Evolutionary conservation across 257 asterid genomes (phyloP).

Genomic region (Coffea eugenioides): DNA sequence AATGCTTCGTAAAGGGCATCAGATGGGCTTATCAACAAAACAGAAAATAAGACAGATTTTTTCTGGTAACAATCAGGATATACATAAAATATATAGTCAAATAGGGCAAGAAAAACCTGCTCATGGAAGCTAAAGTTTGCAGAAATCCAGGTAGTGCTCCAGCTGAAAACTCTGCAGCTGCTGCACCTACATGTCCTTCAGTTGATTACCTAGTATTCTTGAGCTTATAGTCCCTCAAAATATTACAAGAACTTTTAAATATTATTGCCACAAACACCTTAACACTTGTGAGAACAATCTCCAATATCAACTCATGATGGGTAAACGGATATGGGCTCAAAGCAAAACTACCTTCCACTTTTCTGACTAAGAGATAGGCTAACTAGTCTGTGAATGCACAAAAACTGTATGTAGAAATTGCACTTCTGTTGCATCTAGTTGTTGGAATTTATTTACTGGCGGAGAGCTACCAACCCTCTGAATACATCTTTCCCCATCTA

Average conservation of each 20-base stretch:
- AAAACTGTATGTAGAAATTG: too few relatives aligned
- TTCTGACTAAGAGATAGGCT: background rate
- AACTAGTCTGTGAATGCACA: background rate
- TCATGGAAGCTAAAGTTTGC: conserved; percentile 41
- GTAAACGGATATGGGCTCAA: background rate
- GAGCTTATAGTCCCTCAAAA: background rate
- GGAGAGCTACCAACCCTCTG: background rate
- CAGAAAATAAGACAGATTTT: background rate
- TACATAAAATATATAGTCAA: background rate
- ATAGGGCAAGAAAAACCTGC: conserved; percentile 39
- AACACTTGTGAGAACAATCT: too few relatives aligned
- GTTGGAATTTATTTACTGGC: too few relatives aligned
- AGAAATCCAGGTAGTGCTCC: conserved; percentile 85
- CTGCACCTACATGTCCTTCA: conserved; percentile 59
- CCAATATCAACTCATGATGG: background rate
- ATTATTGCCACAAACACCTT: background rate
- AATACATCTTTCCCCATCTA: background rate
- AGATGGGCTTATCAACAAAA: conserved; percentile 44
- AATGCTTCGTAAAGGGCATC: conserved; percentile 77
- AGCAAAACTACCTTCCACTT: background rate
- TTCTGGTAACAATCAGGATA: background rate
- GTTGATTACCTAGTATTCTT: conserved; percentile 11
- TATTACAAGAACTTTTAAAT: background rate
- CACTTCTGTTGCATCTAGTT: too few relatives aligned
- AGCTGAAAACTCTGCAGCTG: conserved; percentile 92